Base-by-base conservation (phyloP, 306 rosid species). In the Lathyrus tuberosus region DNA sequence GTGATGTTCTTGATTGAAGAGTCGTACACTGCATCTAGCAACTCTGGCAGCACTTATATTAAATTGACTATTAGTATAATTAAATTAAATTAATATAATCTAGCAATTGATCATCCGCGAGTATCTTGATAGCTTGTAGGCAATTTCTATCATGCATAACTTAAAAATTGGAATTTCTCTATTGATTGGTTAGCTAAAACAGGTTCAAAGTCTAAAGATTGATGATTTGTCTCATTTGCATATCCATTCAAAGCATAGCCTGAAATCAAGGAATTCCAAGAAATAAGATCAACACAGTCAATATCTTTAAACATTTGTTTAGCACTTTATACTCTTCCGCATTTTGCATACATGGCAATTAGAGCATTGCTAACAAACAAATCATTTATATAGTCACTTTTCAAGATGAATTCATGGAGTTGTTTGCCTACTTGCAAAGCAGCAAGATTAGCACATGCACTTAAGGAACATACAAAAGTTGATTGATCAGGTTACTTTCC, bases 221-320 rank as follows among this genome's bases (percentile, higher is more conserved):
- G n/a, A n/a, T n/a, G n/a, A n/a, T n/a, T n/a, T 46, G 95, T 91
- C 80, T 75, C 81, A 31, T 79, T 70, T 43, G 91, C 95, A 61
- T 76, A 62, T 53, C 95, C 92, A 15, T 92, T 89, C 70, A 86
- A 46, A 67, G 98, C 88, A 80, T 83, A 84, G 13, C 96, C 90
- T 2, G 87, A 74, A 76, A 92, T 92, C 81, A 92, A 77, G 66
- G 96, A 87, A 76, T 92, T 92, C 92, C 92, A 87, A 65, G 98
- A 87, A 57, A 92, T 78, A 35, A 89, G 80, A 61, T 92, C 96
- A 8, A 67, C 69, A 18, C 62, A 28, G 46, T 64, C 63, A 35
- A 71, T 83, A 64, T 82, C 89, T 79, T 73, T 61, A 47, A 92
- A 92, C 63, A 86, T 79, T 20, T 71, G 79, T 61, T 83, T 79